Evolutionary conservation across 1,284 basidiomycete genomes (phyloP), one percentile per base, ranked within the genome.

Genomic region (Leucoagaricus sp.): DNA sequence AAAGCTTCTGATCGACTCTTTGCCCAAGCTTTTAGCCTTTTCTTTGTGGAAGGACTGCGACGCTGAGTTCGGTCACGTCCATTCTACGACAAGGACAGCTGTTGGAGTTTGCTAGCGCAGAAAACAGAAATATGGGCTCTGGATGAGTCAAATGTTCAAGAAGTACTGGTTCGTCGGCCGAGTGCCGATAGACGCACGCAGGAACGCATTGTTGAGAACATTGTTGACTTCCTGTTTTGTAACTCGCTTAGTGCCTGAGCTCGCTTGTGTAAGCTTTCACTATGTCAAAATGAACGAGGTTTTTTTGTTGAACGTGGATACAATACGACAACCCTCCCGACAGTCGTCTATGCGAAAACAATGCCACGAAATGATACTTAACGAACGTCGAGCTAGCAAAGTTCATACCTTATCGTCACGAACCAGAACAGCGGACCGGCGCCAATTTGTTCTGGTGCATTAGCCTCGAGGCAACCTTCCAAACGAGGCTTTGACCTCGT

Each of bases 401-500:
- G 36, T 25, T 28, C 12, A 36, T 25, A 26, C 48, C 40, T 19
- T 34, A 38, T 26, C 54, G 42, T 55, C 41, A 51, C 19, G 36
- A 46, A 40, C 49, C 49, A 57, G 26, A 52, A 57, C 42, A 52
- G 49, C 55, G 55, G 55, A 47, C 49, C 55, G 55, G 55, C 44
- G 49, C 23, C 49, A 47, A 26, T 52, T 51, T 48, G 26, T 47
- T 47, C 55, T 52, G 34, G 47, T 47, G 47, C 54, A 55, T 40
- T 26, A 67, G 75, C 75, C 76, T 77, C 72, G 76, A 77, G 76
- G 76, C 76, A 69, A 62, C 60, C 69, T 76, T 74, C 75, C 75
- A 72, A 75, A 76, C 73, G 63, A 65, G 74, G 75, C 63, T 73
- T 72, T 72, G 70, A 75, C 76, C 76, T 79, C 77, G 68, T 79